Evolutionary conservation across 176 grass and related monocot species (phyloP).

Genomic region (Avena eriantha): DNA sequence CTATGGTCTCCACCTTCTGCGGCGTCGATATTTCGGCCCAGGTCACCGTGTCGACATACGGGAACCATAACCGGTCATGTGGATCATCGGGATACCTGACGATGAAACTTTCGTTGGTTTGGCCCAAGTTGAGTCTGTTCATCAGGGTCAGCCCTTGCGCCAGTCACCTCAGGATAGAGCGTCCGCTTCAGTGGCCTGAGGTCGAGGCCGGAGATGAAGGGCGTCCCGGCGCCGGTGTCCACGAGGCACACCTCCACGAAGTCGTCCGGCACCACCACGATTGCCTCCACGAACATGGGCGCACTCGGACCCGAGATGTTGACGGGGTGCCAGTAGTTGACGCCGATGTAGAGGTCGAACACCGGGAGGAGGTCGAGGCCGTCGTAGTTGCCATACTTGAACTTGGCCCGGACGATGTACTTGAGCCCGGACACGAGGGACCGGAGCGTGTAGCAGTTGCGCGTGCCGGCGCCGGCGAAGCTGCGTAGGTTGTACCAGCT

Average conservation of each 20-base stretch:
- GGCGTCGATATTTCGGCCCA: conserved; percentile 41
- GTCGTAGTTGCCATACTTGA: conserved; percentile 69
- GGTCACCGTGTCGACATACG: not conserved
- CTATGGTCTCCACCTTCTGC: not conserved
- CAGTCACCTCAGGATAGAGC: conserved; percentile 29
- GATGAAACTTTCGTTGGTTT: not conserved
- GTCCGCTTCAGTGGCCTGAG: conserved; percentile 51
- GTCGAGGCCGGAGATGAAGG: conserved; percentile 65
- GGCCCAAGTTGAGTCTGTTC: conserved; percentile 42
- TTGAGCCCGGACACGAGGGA: conserved; percentile 41
- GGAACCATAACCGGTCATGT: conserved; percentile 37
- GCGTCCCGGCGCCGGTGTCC: conserved; percentile 54
- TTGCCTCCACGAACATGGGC: not conserved
- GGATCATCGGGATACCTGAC: conserved; percentile 58
- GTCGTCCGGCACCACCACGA: conserved; percentile 3
- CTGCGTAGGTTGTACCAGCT: conserved; percentile 41
- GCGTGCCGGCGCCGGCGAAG: conserved; percentile 44
- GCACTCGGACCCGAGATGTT: conserved; percentile 23
- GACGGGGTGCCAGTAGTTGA: conserved; percentile 50
- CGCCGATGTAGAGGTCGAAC: conserved; percentile 62
- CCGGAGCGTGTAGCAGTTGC: not conserved
- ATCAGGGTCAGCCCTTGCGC: conserved; percentile 37
- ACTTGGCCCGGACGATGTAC: conserved; percentile 51
- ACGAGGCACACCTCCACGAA: conserved; percentile 59
- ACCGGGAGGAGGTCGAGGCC: conserved; percentile 20